Percentiles rank a stretch among this genome's conserved stretches.
These are phyloP conservation scores for Ogataea dorogensis DNA, from an alignment of 805 yeast species.

Conservation along the genomic window DNA sequence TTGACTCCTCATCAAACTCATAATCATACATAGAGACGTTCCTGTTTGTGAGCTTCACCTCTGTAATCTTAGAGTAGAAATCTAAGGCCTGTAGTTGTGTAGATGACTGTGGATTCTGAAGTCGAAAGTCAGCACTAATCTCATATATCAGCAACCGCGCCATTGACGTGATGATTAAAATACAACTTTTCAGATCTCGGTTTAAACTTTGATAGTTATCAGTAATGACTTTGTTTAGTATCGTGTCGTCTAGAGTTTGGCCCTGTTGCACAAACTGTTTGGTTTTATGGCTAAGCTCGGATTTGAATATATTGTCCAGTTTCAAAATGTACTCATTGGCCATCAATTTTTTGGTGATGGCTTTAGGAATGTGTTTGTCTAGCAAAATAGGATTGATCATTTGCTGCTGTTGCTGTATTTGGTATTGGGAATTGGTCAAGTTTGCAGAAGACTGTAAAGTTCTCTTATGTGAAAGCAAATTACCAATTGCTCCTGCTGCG, in stretches of 20 bases:
- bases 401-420: slow-evolving; percentile 29
- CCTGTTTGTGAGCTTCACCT: slow-evolving; percentile 46
- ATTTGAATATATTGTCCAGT: slow-evolving; percentile 33
- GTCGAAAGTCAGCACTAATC: slow-evolving; percentile 30
- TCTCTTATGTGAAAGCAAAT: slow-evolving; percentile 31
- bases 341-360: slow-evolving; percentile 29
- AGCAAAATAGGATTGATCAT: slow-evolving; percentile 34
- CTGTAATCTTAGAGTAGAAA: slow-evolving; percentile 34
- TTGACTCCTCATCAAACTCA: slow-evolving; percentile 62
- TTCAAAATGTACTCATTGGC: slow-evolving; percentile 34
- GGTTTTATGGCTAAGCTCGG: slow-evolving; percentile 33
- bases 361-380: slow-evolving; percentile 33
- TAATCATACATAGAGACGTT: slow-evolving; percentile 76
- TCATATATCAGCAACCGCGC: slow-evolving; percentile 38
- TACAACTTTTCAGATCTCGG: slow-evolving; percentile 33
- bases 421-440: slow-evolving; percentile 20
- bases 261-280: slow-evolving; percentile 30
- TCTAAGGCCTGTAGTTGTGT: slow-evolving; percentile 43
- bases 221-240: slow-evolving; percentile 30
- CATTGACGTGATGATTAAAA: slow-evolving; percentile 35
- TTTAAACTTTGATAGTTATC: slow-evolving; percentile 31
- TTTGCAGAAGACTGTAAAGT: slow-evolving; percentile 22
- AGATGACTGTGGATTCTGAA: slow-evolving; percentile 32
- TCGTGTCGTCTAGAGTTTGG: slow-evolving; percentile 32
- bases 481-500: slow-evolving; percentile 37